These are phyloP conservation scores for Podospora sp. DNA, from an alignment of 495 filamentous ascomycete species.

Conservation along the genomic window DNA sequence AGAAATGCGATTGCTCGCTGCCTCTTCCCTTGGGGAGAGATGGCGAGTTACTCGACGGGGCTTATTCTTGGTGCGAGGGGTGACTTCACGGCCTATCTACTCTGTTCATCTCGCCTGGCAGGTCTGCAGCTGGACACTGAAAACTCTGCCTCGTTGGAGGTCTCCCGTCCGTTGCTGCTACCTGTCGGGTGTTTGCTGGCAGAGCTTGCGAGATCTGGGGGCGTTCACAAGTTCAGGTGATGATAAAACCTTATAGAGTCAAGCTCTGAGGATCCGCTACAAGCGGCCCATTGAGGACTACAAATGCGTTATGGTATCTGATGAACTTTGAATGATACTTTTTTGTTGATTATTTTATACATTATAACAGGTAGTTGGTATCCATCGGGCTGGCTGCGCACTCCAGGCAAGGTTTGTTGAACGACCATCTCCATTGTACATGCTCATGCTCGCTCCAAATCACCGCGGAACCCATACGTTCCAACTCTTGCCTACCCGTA, in stretches of 20 bases:
- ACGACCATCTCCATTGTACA: conserved; percentile 11
- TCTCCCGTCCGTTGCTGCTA: conserved; percentile 31
- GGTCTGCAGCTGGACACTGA: conserved; percentile 33
- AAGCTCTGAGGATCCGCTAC: conserved; percentile 89
- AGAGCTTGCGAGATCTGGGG: conserved; percentile 24
- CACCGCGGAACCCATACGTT: not conserved
- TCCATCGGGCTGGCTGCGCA: conserved; percentile 7
- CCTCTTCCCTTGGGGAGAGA: conserved; percentile 44
- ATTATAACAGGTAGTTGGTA: conserved; percentile 21
- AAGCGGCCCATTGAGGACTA: conserved; percentile 59
- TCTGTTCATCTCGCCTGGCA: conserved; percentile 31
- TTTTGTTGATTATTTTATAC: conserved; percentile 13
- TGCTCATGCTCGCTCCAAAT: not conserved
- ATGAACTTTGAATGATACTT: conserved; percentile 60
- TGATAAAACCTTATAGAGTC: conserved; percentile 99
- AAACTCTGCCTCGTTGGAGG: conserved; percentile 55
- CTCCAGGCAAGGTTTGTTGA: conserved; percentile 21
- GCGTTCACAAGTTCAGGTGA: conserved; percentile 76
- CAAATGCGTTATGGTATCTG: conserved; percentile 88
- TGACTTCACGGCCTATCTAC: conserved; percentile 41
- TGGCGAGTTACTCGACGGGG: conserved; percentile 98
- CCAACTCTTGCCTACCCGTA: not conserved
- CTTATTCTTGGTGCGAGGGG: conserved; percentile 99
- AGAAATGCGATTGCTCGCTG: conserved; percentile 96
- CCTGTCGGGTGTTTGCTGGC: conserved; percentile 36